A percentile compares a stretch with the other conserved stretches of the same genome.
Evolutionary conservation across 108 stramenopile species (phyloP).

Genomic region (Cyclotella sp.): DNA sequence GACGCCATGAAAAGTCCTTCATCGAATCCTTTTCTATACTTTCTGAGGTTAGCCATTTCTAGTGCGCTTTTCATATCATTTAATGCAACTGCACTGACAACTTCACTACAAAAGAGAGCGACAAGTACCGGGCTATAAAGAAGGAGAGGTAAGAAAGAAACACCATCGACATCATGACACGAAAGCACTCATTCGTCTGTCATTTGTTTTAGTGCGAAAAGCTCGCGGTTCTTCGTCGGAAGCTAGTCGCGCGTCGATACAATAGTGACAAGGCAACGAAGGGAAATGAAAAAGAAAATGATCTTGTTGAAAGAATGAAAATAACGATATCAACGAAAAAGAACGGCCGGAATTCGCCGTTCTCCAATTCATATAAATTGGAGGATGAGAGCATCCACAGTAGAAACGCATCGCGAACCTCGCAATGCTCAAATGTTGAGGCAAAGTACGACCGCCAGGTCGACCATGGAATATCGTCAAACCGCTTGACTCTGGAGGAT

Average conservation of each 20-base stretch:
- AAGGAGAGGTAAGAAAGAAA: conserved; percentile 40
- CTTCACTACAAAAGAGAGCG: conserved; percentile 8
- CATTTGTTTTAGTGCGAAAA: conserved; percentile 36
- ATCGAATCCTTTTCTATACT: conserved; percentile 7
- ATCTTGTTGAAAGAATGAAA: not conserved
- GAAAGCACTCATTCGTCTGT: not conserved
- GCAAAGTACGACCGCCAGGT: too few relatives aligned
- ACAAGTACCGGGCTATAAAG: conserved; percentile 48
- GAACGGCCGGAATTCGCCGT: not conserved
- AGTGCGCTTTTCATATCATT: too few relatives aligned
- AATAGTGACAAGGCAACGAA: conserved; percentile 2
- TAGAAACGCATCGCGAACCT: not conserved
- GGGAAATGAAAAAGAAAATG: not conserved
- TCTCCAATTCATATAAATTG: not conserved
- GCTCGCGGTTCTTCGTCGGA: conserved; percentile 43
- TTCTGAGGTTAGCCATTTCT: conserved; percentile 15
- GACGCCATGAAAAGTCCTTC: not conserved
- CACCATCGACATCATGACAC: too few relatives aligned
- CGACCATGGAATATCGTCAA: too few relatives aligned
- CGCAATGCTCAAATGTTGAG: too few relatives aligned
- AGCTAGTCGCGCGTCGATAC: conserved; percentile 33
- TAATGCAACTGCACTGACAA: not conserved
- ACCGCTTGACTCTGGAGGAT: not conserved
- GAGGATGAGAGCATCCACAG: not conserved
- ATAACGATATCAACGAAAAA: not conserved